Percentiles rank a stretch among this genome's conserved stretches.
These are phyloP conservation scores for Phytophthora idaei DNA, from an alignment of 352 stramenopile genomes.

Conservation along the genomic window DNA sequence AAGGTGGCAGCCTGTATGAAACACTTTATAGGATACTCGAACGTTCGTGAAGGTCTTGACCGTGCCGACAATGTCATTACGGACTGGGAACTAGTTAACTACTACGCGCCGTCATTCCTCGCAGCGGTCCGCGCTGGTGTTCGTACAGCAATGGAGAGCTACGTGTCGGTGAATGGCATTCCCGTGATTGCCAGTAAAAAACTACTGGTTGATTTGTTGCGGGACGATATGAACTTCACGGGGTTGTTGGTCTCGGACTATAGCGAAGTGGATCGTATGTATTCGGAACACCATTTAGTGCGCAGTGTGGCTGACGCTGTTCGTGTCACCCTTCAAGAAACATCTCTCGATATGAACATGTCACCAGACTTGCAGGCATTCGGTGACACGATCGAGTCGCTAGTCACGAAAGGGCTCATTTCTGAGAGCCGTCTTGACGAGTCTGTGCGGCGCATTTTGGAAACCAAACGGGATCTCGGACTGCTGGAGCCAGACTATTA, in stretches of 20 bases:
- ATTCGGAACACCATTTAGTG: conserved; percentile 83
- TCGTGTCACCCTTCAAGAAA: conserved; percentile 73
- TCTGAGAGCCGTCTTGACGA: conserved; percentile 59
- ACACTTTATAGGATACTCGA: conserved; percentile 89
- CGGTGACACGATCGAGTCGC: conserved; percentile 51
- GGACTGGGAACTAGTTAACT: conserved; percentile 74
- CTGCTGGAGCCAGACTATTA: conserved; percentile 36
- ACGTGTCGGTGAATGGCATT: conserved; percentile 88
- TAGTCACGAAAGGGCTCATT: conserved; percentile 53
- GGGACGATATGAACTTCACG: conserved; percentile 87
- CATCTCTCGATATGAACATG: conserved; percentile 95
- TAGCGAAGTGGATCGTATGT: conserved; percentile 89
- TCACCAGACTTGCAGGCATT: conserved; percentile 60
- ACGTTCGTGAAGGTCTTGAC: conserved; percentile 67
- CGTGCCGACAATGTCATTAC: conserved; percentile 71
- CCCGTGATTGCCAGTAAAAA: conserved; percentile 87
- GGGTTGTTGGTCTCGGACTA: conserved; percentile 94
- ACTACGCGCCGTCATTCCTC: conserved; percentile 78
- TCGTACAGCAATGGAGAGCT: conserved; percentile 91
- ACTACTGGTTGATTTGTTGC: conserved; percentile 79
- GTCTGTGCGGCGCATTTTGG: conserved; percentile 69
- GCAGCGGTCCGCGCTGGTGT: conserved; percentile 74
- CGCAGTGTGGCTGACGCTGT: conserved; percentile 66
- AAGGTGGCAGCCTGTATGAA: conserved; percentile 88
- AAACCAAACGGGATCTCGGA: conserved; percentile 57